Evolutionary conservation across 2,329 filamentous ascomycete species (phyloP), one percentile per base, ranked within the genome.

Genomic region (Chlorencoelia australis): DNA sequence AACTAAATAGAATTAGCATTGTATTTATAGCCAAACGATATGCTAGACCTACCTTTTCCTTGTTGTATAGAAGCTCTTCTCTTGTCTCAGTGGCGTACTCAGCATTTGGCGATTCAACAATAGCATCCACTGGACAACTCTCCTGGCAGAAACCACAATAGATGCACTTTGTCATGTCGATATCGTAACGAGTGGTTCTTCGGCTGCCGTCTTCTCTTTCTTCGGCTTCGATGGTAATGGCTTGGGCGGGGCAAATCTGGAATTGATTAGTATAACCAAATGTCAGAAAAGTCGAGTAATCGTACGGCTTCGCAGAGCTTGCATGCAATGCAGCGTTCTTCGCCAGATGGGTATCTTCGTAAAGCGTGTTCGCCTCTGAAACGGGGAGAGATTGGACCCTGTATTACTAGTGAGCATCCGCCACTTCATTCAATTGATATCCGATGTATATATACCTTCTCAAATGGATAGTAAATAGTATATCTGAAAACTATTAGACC

Each of bases 101-200:
- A 33, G 78, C 78, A 52, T 84, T 84, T 36, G 79, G 77, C 20
- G 73, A 73, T 60, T 84, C 80, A 41, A 85, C 80, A 62, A 85
- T 98, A 42, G 91, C 91, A 65, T 98, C 91, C 37, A 98, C 91
- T 29, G 91, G 91, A 68, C 91, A 98, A 48, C 85, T 94, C 71
- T 98, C 91, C 69, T 95, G 89, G 75, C 91, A 96, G 69, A 94
- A 93, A 34, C 91, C 91, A 63, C 91, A 96, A 77, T 96, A 98
- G 65, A 98, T 98, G 69, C 91, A 98, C 74, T 98, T 98, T 57
- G 91, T 96, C 91, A 98, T 98, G 67, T 98, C 91, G 59, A 98
- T 95, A 62, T 98, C 91, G 67, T 98, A 98, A 60, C 89, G 79
- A 42, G 89, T 95, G 34, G 91, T 98, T 59, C 91, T 79, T 64